Conservation (phyloP, 805 yeast species). For the Jamesozyma piceae region DNA sequence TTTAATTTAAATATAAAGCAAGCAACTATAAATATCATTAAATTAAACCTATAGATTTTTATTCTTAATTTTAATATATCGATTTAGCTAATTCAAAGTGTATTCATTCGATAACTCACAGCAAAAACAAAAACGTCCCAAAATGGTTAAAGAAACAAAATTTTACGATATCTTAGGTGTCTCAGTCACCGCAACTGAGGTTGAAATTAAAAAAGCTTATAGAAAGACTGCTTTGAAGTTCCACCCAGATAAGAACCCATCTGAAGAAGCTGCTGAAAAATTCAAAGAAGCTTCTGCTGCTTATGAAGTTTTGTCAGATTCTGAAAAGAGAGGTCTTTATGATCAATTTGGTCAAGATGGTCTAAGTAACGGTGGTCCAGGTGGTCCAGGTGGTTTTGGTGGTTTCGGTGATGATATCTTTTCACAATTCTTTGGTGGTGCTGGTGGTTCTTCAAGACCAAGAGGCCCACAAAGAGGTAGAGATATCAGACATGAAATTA, state of each 20-base stretch:
- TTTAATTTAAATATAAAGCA: too few relatives aligned
- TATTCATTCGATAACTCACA: background rate
- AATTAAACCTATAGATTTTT: too few relatives aligned
- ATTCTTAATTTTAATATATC: too few relatives aligned
- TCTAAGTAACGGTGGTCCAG: constrained; percentile 64
- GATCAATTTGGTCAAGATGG: constrained; percentile 94
- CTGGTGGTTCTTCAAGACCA: constrained; percentile 52
- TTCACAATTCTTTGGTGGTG: constrained; percentile 78
- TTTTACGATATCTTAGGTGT: constrained; percentile 69
- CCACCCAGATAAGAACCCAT: constrained; percentile 72
- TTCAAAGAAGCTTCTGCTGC: constrained; percentile 87
- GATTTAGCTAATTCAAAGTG: too few relatives aligned
- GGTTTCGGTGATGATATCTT: constrained; percentile 30
- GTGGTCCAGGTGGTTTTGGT: constrained; percentile 48
- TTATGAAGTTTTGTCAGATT: constrained; percentile 78
- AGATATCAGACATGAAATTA: constrained; percentile 82
- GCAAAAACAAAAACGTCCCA: constrained; percentile 13
- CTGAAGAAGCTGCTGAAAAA: constrained; percentile 89
- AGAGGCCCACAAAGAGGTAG: constrained; percentile 83
- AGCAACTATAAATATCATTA: too few relatives aligned
- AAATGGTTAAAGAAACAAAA: constrained; percentile 75
- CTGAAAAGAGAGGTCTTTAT: constrained; percentile 79
- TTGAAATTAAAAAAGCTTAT: constrained; percentile 73
- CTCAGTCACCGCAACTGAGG: constrained; percentile 54
- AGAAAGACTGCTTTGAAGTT: constrained; percentile 71